Evolutionary conservation across 306 rosid genomes (phyloP), one percentile per base, ranked within the genome.

Genomic region (Betula pendula): DNA sequence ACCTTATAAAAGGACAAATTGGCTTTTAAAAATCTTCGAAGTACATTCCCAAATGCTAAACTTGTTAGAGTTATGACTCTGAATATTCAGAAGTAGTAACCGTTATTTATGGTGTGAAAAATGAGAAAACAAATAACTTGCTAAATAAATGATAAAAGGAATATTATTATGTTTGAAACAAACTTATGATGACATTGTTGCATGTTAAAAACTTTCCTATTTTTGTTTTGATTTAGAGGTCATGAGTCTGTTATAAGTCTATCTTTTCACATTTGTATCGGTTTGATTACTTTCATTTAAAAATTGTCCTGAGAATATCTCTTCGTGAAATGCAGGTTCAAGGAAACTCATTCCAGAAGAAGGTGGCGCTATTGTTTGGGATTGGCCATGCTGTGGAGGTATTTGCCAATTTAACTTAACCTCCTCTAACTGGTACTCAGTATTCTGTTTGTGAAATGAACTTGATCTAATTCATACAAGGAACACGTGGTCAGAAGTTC

Each of bases 271-370:
- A 27, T 29, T 10, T 25, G 20, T 9, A 17, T 8, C 0, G 5
- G 40, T 27, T 1, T 59, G 33, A 59, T 59, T 44, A 29, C 45
- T 47, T 66, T 22, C 12, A 60, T 68, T 74, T 45, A 49, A 56
- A 59, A 76, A 42, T 59, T 40, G n/a, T 44, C 33, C 59, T 69
- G 72, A 20, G 71, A 70, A 63, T 56, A 74, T 83, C 58, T 73
- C 67, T 66, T 47, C 59, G 35, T 77, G 82, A 75, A 80, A 56
- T 84, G 83, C 91, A 96, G 99, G 87, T 86, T 86, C 97, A 89
- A 65, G 99, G 99, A 79, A 96, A 96, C 87, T 96, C 99, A 7
- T 96, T 96, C 89, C 97, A 85, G 83, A 96, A 96, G 89, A 96
- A 96, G 89, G 81, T 88, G 73, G 66, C 96, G 12, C 70, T 87